These are phyloP conservation scores for Myxozyma vanderwaltii DNA, from an alignment of 805 yeast species.

Conservation along the genomic window DNA sequence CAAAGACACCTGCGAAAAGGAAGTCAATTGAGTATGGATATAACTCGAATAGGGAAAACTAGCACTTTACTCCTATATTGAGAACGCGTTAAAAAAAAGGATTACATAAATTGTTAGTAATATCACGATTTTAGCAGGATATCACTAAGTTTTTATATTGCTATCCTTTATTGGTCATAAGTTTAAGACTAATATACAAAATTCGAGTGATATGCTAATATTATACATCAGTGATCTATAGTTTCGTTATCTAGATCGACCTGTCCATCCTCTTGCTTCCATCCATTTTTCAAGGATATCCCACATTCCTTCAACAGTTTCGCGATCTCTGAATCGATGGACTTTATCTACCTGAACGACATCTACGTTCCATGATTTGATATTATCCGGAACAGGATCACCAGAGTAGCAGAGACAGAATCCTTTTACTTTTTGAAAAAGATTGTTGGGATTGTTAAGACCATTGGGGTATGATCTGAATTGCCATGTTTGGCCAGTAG, in stretches of 20 bases:
- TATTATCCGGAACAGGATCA: conserved; percentile 73
- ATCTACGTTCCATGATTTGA: conserved; percentile 87
- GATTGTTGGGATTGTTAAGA: conserved; percentile 72
- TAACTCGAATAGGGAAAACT: no score
- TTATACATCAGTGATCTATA: background rate
- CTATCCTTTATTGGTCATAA: no score
- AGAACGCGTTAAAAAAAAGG: no score
- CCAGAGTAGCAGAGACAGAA: conserved; percentile 74
- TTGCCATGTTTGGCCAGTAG: conserved; percentile 98
- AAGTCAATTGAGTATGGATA: no score
- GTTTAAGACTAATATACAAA: background rate
- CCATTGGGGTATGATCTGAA: conserved; percentile 70
- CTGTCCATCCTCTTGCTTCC: conserved; percentile 60
- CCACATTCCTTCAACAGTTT: conserved; percentile 86
- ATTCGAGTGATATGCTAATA: background rate
- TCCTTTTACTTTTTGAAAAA: conserved; percentile 85
- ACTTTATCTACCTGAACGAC: conserved; percentile 64
- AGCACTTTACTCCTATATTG: no score
- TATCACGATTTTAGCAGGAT: no score
- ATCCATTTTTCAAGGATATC: conserved; percentile 73
- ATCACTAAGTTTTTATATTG: background rate
- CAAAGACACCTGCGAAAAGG: background rate
- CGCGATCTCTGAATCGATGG: conserved; percentile 84
- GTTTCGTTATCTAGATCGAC: conserved; percentile 4
- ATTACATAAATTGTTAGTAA: no score